Base-by-base conservation (phyloP, 805 yeast genomes). In the Candida sphagnicola region DNA sequence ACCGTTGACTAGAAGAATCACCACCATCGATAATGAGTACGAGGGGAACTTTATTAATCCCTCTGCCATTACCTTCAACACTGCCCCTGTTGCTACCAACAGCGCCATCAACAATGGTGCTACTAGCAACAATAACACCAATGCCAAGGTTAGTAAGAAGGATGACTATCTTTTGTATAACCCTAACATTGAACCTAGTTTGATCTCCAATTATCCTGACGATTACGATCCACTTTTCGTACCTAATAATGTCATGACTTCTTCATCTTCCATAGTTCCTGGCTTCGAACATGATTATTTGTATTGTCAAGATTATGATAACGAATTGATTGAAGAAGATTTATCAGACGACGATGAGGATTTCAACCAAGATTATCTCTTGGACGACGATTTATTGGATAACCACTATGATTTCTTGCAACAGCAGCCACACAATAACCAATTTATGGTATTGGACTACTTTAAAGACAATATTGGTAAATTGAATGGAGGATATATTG, bases 121-220 rank as follows among this genome's bases (percentile, higher is more conserved):
- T 8, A 8, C 25, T 8, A 21, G 11, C 11, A 21, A 8, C 11
- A 21, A 8, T 11, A 21, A 21, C 11, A 21, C 25, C 25, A 11
- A 11, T 8, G 25, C 25, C 8, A 21, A 21, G 25, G 10, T 21
- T 8, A 21, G 11, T 8, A 25, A 19, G 38, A 66, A 62, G 31
- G 70, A 65, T 18, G 70, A 65, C 39, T 61, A 53, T 44, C 56
- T 57, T 38, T 57, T 66, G 47, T 65, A 55, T 52, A 65, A 67
- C 46, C 62, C 74, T 8, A 63, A 67, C 48, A 61, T 66, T 18
- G 66, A 64, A 47, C 74, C 74, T 18, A 62, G 69, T 23, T 49
- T 66, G 38, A 53, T 65, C 35, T 50, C 54, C 35, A 54, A 53
- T 40, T 31, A 42, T 15, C 43, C 53, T 42, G 62, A 59, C 32